Evolutionary conservation across 768 basidiomycete species (phyloP).

Genomic region (Lenzites betulinus): DNA sequence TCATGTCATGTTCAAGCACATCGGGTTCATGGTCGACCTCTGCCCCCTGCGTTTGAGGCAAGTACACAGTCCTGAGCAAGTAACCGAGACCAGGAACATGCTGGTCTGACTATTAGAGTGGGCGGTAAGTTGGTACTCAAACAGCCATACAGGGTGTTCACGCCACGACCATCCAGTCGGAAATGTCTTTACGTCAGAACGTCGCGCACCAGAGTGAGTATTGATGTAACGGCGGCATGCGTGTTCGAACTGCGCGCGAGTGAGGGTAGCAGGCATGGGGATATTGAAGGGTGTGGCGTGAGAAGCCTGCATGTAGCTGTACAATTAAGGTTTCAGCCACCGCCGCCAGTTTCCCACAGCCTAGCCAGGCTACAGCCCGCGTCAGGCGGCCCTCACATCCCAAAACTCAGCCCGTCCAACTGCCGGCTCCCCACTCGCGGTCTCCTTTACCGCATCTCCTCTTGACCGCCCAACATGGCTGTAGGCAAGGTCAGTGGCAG

Average conservation of each 20-base stretch:
- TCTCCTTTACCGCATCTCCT: slow-evolving; percentile 38
- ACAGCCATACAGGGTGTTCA: slow-evolving; percentile 55
- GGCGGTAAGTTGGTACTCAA: slow-evolving; percentile 4
- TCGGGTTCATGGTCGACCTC: slow-evolving; percentile 11
- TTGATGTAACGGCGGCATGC: slow-evolving; percentile 56
- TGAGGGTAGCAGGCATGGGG: slow-evolving; percentile 45
- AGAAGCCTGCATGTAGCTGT: slow-evolving; percentile 50
- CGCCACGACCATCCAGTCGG: slow-evolving; percentile 58
- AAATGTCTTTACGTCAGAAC: slow-evolving; percentile 14
- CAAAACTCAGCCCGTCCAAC: slow-evolving; percentile 53
- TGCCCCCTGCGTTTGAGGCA: slow-evolving; percentile 14
- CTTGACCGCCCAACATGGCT: slow-evolving; percentile 62
- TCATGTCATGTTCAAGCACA: slow-evolving; percentile 17
- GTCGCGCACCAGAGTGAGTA: slow-evolving; percentile 23
- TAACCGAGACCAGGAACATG: slow-evolving; percentile 33
- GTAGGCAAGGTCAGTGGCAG: slow-evolving; percentile 75
- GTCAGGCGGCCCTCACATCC: slow-evolving; percentile 26
- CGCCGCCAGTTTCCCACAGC: slow-evolving; percentile 19
- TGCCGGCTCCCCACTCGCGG: slow-evolving; percentile 47
- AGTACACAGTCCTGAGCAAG: slow-evolving; percentile 28
- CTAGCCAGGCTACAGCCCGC: slow-evolving; percentile 14
- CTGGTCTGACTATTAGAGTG: slow-evolving; percentile 22
- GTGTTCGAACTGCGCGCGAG: slow-evolving; percentile 60
- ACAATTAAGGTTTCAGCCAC: slow-evolving; percentile 68
- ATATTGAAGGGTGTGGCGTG: slow-evolving; percentile 37